Conservation (phyloP, 805 yeast genomes). For the Komagataella populi region DNA sequence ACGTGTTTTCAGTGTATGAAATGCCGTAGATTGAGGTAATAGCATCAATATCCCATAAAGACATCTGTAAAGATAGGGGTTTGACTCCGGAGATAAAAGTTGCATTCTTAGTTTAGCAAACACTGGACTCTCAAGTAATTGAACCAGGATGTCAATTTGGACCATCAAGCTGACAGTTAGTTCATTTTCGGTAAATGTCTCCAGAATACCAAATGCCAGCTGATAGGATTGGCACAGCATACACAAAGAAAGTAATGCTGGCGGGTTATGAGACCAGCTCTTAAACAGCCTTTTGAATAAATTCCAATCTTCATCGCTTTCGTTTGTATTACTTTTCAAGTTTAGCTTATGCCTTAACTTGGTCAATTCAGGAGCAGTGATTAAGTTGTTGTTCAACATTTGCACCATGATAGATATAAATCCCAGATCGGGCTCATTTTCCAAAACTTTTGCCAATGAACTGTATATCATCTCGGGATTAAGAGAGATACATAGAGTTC, state of each 20-base stretch:
- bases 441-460: slow-evolving; percentile 65
- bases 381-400: slow-evolving; percentile 70
- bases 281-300: slow-evolving; percentile 68
- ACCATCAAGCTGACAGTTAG: slow-evolving; percentile 66
- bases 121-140: slow-evolving; percentile 83
- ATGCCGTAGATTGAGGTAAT: slow-evolving; percentile 87
- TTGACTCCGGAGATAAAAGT: slow-evolving; percentile 71
- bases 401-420: slow-evolving; percentile 78
- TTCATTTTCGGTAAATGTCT: slow-evolving; percentile 72
- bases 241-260: slow-evolving; percentile 78
- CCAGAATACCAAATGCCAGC: slow-evolving; percentile 70
- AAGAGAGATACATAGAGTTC: slow-evolving; percentile 71
- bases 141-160: slow-evolving; percentile 83
- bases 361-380: slow-evolving; percentile 74
- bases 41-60: slow-evolving; percentile 89
- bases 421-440: slow-evolving; percentile 42
- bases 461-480: slow-evolving; percentile 76
- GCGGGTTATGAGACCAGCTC: slow-evolving; percentile 87
- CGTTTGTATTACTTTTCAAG: slow-evolving; percentile 27
- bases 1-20: slow-evolving; percentile 66
- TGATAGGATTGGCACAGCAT: slow-evolving; percentile 80
- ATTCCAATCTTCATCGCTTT: slow-evolving; percentile 46
- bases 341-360: slow-evolving; percentile 51
- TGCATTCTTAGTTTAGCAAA: slow-evolving; percentile 80
- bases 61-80: slow-evolving; percentile 75